Evolutionary conservation across 371 early-diverging fungal species (phyloP).

Genomic region (Lichtheimia ornata): DNA sequence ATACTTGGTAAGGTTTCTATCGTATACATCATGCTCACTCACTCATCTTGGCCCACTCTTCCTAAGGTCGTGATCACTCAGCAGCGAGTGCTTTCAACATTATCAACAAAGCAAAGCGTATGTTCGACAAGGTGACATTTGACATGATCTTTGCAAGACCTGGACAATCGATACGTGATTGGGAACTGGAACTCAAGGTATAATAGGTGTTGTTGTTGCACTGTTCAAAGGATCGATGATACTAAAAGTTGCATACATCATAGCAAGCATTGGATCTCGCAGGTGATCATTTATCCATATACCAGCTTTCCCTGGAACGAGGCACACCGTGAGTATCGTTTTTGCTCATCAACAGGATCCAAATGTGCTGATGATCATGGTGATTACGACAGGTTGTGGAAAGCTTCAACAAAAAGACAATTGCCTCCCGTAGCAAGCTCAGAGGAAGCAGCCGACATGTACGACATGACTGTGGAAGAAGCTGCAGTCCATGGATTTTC

Average conservation of each 20-base stretch:
- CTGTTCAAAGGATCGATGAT: not conserved
- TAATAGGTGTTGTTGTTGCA: not conserved
- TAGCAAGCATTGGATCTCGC: constrained; percentile 57
- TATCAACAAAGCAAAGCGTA: constrained; percentile 49
- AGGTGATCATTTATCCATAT: constrained; percentile 73
- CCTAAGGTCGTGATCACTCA: constrained; percentile 78
- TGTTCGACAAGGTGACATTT: constrained; percentile 72
- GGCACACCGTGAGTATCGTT: constrained; percentile 67
- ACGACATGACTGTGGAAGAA: constrained; percentile 62
- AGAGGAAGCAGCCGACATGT: constrained; percentile 75
- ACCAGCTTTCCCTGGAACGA: constrained; percentile 83
- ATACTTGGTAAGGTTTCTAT: too few species aligned
- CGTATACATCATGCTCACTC: too few species aligned
- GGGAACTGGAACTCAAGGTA: constrained; percentile 68
- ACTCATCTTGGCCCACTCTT: too few species aligned
- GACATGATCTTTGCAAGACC: constrained; percentile 89
- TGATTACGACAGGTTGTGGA: constrained; percentile 54
- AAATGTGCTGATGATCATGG: not conserved
- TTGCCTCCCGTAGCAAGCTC: constrained; percentile 41
- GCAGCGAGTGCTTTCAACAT: constrained; percentile 60
- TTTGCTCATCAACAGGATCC: not conserved
- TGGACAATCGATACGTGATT: constrained; percentile 65
- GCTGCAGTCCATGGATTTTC: constrained; percentile 54
- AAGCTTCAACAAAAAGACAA: constrained; percentile 41
- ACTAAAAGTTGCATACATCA: not conserved